Evolutionary conservation across 495 filamentous ascomycete species (phyloP).

Genomic region (Tuber borchii): DNA sequence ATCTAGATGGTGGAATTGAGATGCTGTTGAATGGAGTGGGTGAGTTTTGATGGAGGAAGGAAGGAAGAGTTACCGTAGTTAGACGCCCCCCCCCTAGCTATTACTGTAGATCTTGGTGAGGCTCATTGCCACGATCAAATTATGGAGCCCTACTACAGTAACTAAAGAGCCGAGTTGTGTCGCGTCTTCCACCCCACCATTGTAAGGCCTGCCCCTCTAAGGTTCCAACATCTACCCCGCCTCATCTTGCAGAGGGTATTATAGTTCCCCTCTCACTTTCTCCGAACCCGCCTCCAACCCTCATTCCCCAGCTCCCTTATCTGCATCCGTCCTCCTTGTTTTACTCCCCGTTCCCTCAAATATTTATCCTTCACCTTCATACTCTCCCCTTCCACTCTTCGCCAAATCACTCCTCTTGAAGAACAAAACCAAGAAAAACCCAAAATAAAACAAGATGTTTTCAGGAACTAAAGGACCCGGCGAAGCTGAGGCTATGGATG

Average conservation of each 20-base stretch:
- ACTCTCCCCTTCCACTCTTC: not conserved
- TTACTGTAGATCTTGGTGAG: not conserved
- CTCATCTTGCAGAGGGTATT: not conserved
- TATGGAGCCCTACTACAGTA: not conserved
- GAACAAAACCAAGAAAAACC: constrained; percentile 7
- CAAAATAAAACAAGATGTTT: constrained; percentile 26
- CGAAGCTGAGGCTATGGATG: constrained; percentile 49
- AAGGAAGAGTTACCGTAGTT: not conserved
- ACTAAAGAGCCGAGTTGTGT: not conserved
- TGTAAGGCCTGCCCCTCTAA: not conserved
- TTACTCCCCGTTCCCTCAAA: not conserved
- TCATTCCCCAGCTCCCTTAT: not conserved
- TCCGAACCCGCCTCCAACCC: not conserved
- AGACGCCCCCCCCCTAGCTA: not conserved
- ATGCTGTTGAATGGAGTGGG: not conserved
- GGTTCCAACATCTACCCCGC: constrained; percentile 1
- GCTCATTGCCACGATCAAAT: not conserved
- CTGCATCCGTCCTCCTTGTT: not conserved
- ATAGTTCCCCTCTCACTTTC: not conserved
- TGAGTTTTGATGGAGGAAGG: not conserved
- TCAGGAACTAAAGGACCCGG: constrained; percentile 56
- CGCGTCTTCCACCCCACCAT: not conserved
- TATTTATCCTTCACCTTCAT: not conserved
- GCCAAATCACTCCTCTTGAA: not conserved
- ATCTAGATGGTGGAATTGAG: not conserved